Percentiles rank a stretch among this genome's conserved stretches.
These are phyloP conservation scores for Plicaturopsis crispa DNA, from an alignment of 768 basidiomycete species.

Conservation along the genomic window DNA sequence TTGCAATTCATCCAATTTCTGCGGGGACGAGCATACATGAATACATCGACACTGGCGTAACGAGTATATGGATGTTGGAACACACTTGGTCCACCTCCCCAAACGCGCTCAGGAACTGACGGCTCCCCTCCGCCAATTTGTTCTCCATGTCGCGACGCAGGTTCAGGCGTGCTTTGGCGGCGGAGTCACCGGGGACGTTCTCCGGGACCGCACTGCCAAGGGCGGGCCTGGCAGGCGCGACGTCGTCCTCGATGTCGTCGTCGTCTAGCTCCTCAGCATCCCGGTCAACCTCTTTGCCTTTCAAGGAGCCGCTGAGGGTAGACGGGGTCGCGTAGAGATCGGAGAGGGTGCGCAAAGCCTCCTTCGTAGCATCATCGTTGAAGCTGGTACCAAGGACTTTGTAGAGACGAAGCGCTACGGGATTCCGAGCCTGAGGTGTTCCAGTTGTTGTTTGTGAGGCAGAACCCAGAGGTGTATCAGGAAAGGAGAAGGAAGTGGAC, in stretches of 20 bases:
- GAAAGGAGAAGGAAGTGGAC: no score
- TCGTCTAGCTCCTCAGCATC: slow-evolving; percentile 14
- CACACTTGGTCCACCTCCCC: slow-evolving; percentile 86
- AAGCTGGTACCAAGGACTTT: slow-evolving; percentile 83
- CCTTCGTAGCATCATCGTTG: slow-evolving; percentile 67
- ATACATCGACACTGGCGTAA: slow-evolving; percentile 4
- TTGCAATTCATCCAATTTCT: slow-evolving; percentile 85
- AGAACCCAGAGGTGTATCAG: no score
- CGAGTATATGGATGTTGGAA: slow-evolving; percentile 13
- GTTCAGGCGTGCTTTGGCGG: slow-evolving; percentile 68
- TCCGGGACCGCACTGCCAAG: slow-evolving; percentile 16
- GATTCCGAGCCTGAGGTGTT: slow-evolving; percentile 47
- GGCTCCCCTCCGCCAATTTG: slow-evolving; percentile 75
- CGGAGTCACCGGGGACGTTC: slow-evolving; percentile 49
- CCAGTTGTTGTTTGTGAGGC: no score
- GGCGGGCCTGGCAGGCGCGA: neutral
- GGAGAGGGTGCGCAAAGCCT: slow-evolving; percentile 79
- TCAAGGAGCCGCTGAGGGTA: slow-evolving; percentile 8
- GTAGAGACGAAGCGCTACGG: slow-evolving; percentile 81
- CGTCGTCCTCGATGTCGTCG: slow-evolving; percentile 23
- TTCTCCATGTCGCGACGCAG: slow-evolving; percentile 81
- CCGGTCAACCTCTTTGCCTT: slow-evolving; percentile 24
- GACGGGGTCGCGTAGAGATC: slow-evolving; percentile 48
- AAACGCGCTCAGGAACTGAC: slow-evolving; percentile 76
- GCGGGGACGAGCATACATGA: slow-evolving; percentile 1